These are phyloP conservation scores for Porcisia deanei DNA, from an alignment of 208 protist species.

Conservation along the genomic window DNA sequence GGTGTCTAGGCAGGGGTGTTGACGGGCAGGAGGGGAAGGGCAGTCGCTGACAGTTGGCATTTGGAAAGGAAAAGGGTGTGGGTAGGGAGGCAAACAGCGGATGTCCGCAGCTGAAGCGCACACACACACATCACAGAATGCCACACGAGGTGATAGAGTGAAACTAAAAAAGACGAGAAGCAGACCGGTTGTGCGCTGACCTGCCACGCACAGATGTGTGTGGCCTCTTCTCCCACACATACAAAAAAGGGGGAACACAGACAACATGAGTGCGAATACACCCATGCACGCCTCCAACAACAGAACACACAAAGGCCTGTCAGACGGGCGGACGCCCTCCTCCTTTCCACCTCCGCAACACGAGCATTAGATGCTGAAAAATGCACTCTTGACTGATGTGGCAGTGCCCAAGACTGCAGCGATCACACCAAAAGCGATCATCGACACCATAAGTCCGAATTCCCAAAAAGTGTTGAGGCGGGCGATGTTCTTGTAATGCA, in stretches of 20 bases:
- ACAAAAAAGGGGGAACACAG: background rate
- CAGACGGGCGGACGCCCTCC: background rate
- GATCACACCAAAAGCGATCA: slow-evolving; percentile 52
- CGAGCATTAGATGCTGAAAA: slow-evolving; percentile 8
- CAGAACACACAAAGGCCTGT: no score
- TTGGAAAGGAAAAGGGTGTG: background rate
- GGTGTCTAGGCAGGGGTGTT: no score
- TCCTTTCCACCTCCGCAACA: background rate
- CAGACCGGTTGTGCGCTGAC: background rate
- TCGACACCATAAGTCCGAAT: slow-evolving; percentile 28
- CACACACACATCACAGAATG: background rate
- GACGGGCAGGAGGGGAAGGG: no score
- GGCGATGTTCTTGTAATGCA: slow-evolving; percentile 41
- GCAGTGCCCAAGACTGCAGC: slow-evolving; percentile 45
- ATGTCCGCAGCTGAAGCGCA: background rate
- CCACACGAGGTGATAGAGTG: no score
- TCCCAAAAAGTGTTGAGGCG: slow-evolving; percentile 29
- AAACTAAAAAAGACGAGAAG: background rate
- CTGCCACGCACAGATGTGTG: background rate
- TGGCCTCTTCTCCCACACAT: background rate
- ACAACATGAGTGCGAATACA: no score
- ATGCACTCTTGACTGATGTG: slow-evolving; percentile 32
- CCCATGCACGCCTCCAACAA: no score
- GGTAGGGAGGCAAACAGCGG: background rate
- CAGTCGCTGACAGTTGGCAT: no score